Percentiles rank a stretch among this genome's conserved stretches.
Evolutionary conservation across 192 early-diverging fungal species (phyloP).

Genomic region (Lobosporangium transversale): DNA sequence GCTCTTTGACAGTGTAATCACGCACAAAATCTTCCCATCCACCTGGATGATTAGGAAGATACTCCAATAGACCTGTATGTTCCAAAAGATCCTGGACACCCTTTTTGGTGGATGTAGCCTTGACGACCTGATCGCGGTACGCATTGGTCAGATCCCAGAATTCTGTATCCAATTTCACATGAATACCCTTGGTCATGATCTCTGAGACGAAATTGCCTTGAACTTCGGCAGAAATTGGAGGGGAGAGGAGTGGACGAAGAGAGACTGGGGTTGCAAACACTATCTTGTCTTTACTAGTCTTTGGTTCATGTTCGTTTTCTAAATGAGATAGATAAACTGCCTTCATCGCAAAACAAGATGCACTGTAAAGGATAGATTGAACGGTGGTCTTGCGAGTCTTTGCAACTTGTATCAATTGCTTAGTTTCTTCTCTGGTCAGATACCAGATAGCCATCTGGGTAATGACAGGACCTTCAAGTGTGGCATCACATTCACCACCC

Average conservation of each 20-base stretch:
- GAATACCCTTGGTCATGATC: slow-evolving; percentile 24
- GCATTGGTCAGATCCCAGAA: slow-evolving; percentile 27
- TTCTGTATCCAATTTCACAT: slow-evolving; percentile 1
- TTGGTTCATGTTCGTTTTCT: slow-evolving; percentile 4
- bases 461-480: slow-evolving; percentile 21
- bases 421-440: slow-evolving; percentile 12
- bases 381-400: slow-evolving; percentile 28
- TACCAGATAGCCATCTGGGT: slow-evolving; percentile 12
- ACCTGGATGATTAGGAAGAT: slow-evolving; percentile 26
- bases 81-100: slow-evolving; percentile 40
- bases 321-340: slow-evolving; percentile 13
- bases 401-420: background rate
- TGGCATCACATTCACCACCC: slow-evolving; percentile 42
- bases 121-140: slow-evolving; percentile 19
- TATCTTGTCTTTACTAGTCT: slow-evolving; percentile 24
- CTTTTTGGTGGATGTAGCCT: slow-evolving; percentile 8
- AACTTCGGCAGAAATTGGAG: slow-evolving; percentile 11
- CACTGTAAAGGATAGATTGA: slow-evolving; percentile 22
- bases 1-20: slow-evolving; percentile 28
- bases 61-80: slow-evolving; percentile 31
- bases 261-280: slow-evolving; percentile 48
- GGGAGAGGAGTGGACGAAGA: slow-evolving; percentile 13
- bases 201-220: slow-evolving; percentile 43
- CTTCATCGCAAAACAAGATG: slow-evolving; percentile 35
- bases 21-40: slow-evolving; percentile 37